These are phyloP conservation scores for Cladosporium oxysporum DNA, from an alignment of 2,329 filamentous ascomycete species.

Conservation along the genomic window DNA sequence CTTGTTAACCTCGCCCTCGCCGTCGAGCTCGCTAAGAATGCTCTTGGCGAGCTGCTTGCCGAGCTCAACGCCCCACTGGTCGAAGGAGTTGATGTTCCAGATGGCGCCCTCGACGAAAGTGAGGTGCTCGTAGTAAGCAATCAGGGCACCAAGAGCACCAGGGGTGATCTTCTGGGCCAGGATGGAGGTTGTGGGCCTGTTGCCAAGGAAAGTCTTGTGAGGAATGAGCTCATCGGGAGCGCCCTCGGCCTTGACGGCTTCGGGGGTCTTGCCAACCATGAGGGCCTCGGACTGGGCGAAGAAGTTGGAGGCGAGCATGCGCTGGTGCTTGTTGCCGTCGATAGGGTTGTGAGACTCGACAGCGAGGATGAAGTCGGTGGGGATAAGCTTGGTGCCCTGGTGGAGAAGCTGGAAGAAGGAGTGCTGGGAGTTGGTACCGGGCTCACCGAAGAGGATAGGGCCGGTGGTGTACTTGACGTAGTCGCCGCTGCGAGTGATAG, in stretches of 20 bases:
- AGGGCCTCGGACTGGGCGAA: constrained; percentile 85
- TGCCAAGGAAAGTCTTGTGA: constrained; percentile 99
- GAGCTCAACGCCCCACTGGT: constrained; percentile 99
- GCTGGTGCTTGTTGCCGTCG: constrained; percentile 89
- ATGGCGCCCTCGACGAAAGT: constrained; percentile 97
- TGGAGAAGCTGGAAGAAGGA: constrained; percentile 99
- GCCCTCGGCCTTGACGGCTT: constrained; percentile 75
- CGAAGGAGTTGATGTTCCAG: constrained; percentile 99
- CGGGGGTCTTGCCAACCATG: constrained; percentile 83
- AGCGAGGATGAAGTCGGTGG: constrained; percentile 95
- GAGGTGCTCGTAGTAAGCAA: constrained; percentile 98
- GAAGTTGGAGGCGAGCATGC: constrained; percentile 92
- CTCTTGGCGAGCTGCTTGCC: constrained; percentile 89
- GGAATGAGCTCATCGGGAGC: constrained; percentile 74
- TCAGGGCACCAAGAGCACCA: constrained; percentile 87
- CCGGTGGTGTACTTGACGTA: constrained; percentile 98
- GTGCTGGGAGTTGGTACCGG: constrained; percentile 98
- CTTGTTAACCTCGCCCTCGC: constrained; percentile 66
- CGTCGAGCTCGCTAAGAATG: constrained; percentile 72
- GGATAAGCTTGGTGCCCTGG: constrained; percentile 98
- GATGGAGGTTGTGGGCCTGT: constrained; percentile 94
- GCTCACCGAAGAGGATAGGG: constrained; percentile 94
- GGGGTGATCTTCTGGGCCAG: constrained; percentile 92
- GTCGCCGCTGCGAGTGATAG: constrained; percentile 81
- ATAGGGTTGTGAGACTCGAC: constrained; percentile 97